Conservation (phyloP, 345 rosid genomes). For the Eucalyptus leucophloia region DNA sequence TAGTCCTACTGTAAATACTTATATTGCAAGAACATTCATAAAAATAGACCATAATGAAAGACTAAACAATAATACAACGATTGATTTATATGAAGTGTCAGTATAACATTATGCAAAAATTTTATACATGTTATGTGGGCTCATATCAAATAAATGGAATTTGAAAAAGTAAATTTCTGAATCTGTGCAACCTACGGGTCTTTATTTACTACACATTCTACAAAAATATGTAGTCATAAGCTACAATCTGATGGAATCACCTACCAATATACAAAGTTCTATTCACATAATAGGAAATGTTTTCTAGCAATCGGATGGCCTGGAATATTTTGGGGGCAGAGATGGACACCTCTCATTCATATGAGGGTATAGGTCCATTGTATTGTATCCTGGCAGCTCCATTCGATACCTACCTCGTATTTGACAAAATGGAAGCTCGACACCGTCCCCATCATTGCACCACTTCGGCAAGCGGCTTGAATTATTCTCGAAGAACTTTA, state of each 20-base stretch:
- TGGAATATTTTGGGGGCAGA: conserved; percentile 69
- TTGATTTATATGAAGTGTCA: not conserved
- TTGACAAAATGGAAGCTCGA: conserved; percentile 85
- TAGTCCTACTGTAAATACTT: not conserved
- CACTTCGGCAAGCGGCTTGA: conserved; percentile 80
- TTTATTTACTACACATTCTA: not conserved
- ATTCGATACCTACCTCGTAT: conserved; percentile 80
- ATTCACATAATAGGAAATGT: not conserved
- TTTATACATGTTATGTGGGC: not conserved
- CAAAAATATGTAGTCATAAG: not conserved
- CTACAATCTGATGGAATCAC: not conserved
- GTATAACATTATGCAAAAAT: not conserved
- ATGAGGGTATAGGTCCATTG: conserved; percentile 77
- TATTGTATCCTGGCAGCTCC: conserved; percentile 89
- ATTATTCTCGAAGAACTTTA: conserved; percentile 62
- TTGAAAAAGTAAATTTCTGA: not conserved
- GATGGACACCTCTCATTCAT: conserved; percentile 93
- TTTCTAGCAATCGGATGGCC: conserved; percentile 53
- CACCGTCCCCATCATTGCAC: conserved; percentile 82
- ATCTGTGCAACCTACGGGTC: not conserved
- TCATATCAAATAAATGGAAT: not conserved
- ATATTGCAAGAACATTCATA: not conserved
- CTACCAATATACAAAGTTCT: not conserved
- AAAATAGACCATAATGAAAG: not conserved
- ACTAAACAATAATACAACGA: not conserved